Conservation (phyloP, 2,329 filamentous ascomycete genomes). For the Drechslera avenae region DNA sequence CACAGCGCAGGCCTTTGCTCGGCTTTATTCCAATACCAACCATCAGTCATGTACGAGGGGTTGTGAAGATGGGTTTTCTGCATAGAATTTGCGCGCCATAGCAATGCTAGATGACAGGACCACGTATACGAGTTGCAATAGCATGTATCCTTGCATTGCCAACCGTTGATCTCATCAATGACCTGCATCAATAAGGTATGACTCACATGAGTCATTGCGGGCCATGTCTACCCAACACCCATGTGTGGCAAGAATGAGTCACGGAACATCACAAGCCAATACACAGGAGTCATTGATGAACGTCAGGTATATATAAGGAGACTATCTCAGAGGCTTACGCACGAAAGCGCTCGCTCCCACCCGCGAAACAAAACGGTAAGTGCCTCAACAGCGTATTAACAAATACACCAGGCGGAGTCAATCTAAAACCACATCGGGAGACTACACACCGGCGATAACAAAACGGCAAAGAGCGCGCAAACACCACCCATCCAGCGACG, state of each 20-base stretch:
- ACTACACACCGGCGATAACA: slow-evolving; percentile 40
- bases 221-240: not conserved
- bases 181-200: not conserved
- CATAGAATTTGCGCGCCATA: no score
- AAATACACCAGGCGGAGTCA: slow-evolving; percentile 44
- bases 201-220: not conserved
- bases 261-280: slow-evolving; percentile 1
- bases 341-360: slow-evolving; percentile 8
- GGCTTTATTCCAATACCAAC: no score
- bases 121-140: no score
- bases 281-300: slow-evolving; percentile 19
- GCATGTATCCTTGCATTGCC: no score
- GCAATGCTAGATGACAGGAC: no score
- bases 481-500: slow-evolving; percentile 13
- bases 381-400: slow-evolving; percentile 17
- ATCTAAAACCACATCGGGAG: slow-evolving; percentile 44
- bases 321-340: slow-evolving; percentile 22
- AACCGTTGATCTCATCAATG: no score
- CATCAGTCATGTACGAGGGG: no score
- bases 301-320: slow-evolving; percentile 26
- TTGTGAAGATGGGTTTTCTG: no score
- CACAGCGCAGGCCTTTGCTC: no score
- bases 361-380: not conserved
- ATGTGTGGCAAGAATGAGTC: slow-evolving; percentile 1
- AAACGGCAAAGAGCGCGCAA: slow-evolving; percentile 20